Conservation (phyloP, 306 rosid species). For the Cyclanthera cordifolia region DNA sequence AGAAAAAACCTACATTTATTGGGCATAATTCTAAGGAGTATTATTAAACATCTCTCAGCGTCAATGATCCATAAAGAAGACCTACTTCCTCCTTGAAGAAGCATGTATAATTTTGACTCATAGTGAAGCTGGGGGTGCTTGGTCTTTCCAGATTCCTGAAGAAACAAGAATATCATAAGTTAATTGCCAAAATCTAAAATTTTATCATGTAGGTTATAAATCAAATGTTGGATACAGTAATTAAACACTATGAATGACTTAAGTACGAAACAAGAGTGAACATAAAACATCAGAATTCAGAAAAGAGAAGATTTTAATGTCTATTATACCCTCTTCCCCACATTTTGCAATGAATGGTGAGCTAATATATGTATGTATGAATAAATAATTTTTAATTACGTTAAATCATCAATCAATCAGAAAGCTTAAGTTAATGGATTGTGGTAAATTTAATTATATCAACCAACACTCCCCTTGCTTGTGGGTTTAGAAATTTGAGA, state of each 20-base stretch:
- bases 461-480: no score
- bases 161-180: conserved; percentile 2
- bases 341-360: background rate
- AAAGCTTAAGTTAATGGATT: no score
- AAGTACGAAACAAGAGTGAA: background rate
- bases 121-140: conserved; percentile 99
- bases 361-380: no score
- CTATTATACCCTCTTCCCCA: conserved; percentile 1
- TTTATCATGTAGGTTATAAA: background rate
- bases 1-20: background rate
- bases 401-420: no score
- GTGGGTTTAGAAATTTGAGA: no score
- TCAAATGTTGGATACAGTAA: background rate
- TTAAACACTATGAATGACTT: background rate
- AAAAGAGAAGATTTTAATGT: background rate
- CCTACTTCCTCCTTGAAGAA: conserved; percentile 99
- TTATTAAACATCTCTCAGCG: background rate
- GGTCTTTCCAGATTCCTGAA: conserved; percentile 82
- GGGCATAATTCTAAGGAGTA: background rate
- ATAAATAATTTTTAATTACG: no score
- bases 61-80: conserved; percentile 2
- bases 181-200: background rate
- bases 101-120: conserved; percentile 91
- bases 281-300: background rate
- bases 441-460: no score